Evolutionary conservation across 2,329 filamentous ascomycete genomes (phyloP).

Genomic region (Ophiostoma ulmi): DNA sequence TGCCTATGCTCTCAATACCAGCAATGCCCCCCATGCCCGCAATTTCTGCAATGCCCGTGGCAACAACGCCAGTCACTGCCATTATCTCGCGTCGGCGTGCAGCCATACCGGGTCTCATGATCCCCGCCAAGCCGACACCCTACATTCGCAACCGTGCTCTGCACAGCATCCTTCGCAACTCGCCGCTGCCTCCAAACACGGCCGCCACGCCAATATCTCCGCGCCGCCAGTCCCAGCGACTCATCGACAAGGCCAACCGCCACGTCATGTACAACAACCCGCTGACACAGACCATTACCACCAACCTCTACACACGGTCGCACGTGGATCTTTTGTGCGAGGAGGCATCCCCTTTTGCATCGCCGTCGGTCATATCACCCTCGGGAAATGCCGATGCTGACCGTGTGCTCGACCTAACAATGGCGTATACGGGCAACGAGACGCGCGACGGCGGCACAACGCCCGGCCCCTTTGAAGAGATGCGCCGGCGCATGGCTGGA

Average conservation of each 20-base stretch:
- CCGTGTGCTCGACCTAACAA: slow-evolving; percentile 44
- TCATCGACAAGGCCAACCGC: slow-evolving; percentile 51
- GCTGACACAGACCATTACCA: slow-evolving; percentile 59
- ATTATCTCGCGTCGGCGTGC: slow-evolving; percentile 30
- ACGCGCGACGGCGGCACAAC: slow-evolving; percentile 58
- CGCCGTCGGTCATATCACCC: slow-evolving; percentile 33
- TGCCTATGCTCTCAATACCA: neutral
- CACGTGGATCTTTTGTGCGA: slow-evolving; percentile 60
- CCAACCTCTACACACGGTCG: slow-evolving; percentile 56
- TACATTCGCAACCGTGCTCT: slow-evolving; percentile 56
- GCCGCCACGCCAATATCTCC: slow-evolving; percentile 50
- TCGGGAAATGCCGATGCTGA: slow-evolving; percentile 35
- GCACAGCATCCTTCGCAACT: slow-evolving; percentile 62
- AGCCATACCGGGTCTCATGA: slow-evolving; percentile 31
- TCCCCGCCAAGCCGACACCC: slow-evolving; percentile 38
- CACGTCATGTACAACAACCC: slow-evolving; percentile 60
- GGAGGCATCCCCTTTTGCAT: slow-evolving; percentile 43
- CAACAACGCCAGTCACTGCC: slow-evolving; percentile 24
- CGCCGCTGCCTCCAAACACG: slow-evolving; percentile 52
- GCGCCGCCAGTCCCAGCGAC: slow-evolving; percentile 48
- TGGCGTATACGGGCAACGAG: slow-evolving; percentile 50
- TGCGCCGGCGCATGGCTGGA: slow-evolving; percentile 53
- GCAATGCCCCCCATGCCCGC: too few relatives aligned
- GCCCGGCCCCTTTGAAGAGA: slow-evolving; percentile 59
- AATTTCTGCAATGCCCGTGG: neutral